Conservation (phyloP, 75 land plant species). For the Pinus albicaulis region DNA sequence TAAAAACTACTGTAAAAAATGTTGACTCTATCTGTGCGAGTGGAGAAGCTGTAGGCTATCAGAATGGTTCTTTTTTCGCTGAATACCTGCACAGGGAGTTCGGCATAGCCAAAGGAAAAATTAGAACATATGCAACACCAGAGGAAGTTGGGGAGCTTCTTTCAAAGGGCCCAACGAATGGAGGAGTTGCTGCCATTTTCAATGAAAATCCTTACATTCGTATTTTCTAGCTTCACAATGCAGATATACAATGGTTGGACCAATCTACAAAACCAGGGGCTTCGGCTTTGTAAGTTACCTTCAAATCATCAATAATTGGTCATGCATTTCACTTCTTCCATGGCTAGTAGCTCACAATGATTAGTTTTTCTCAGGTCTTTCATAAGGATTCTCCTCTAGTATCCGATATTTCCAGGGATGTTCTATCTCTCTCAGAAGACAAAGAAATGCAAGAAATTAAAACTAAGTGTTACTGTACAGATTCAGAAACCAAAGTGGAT, state of each 20-base stretch:
- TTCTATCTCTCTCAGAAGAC: constrained; percentile 41
- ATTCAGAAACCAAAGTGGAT: not conserved
- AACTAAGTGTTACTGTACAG: constrained; percentile 25
- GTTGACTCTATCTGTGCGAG: constrained; percentile 15
- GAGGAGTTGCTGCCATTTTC: constrained; percentile 38
- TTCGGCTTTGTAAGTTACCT: constrained; percentile 15
- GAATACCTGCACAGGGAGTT: constrained; percentile 25
- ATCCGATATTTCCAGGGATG: constrained; percentile 47
- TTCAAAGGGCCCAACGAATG: constrained; percentile 14
- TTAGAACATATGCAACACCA: constrained; percentile 9
- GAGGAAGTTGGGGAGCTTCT: constrained; percentile 30
- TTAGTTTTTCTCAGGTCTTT: constrained; percentile 34
- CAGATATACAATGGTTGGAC: too few species aligned
- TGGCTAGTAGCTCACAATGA: too few species aligned
- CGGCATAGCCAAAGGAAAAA: constrained; percentile 10
- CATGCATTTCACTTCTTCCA: not conserved
- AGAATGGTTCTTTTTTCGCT: constrained; percentile 32
- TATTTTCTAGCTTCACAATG: too few species aligned
- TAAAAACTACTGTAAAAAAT: constrained; percentile 19
- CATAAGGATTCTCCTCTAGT: constrained; percentile 62
- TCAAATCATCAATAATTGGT: not conserved
- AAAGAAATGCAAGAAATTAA: constrained; percentile 37
- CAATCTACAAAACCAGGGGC: too few species aligned
- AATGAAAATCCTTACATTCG: not conserved
- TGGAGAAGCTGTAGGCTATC: constrained; percentile 35